A percentile compares a stretch with the other conserved stretches of the same genome.
Evolutionary conservation across 2,329 filamentous ascomycete species (phyloP).

Genomic region (Neonectria sp.): DNA sequence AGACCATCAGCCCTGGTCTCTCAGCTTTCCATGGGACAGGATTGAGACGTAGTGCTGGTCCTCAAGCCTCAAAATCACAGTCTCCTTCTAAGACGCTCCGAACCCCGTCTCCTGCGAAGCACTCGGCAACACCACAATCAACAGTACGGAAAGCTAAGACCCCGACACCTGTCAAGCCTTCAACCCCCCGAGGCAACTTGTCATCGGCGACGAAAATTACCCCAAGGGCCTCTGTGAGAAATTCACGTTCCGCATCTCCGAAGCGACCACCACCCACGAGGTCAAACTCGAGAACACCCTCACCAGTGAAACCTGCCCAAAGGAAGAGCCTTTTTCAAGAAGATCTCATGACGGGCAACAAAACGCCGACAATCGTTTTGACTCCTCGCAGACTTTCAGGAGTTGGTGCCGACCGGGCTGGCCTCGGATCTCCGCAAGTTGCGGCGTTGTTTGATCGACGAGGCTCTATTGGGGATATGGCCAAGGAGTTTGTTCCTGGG

Average conservation of each 20-base stretch:
- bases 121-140: constrained; percentile 40
- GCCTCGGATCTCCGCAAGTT: constrained; percentile 82
- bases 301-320: constrained; percentile 44
- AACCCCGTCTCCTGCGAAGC: constrained; percentile 47
- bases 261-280: constrained; percentile 33
- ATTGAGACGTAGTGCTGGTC: constrained; percentile 62
- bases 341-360: constrained; percentile 66
- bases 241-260: constrained; percentile 40
- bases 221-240: constrained; percentile 29
- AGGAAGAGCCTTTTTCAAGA: constrained; percentile 66
- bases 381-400: constrained; percentile 74
- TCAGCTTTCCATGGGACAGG: constrained; percentile 67
- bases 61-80: constrained; percentile 59
- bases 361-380: constrained; percentile 75
- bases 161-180: constrained; percentile 44
- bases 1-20: constrained; percentile 68
- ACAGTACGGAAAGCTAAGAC: constrained; percentile 37
- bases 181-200: constrained; percentile 41
- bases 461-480: constrained; percentile 78
- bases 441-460: constrained; percentile 80
- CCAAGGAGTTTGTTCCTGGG: constrained; percentile 74
- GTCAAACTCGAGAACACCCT: constrained; percentile 42
- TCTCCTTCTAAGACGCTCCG: constrained; percentile 37
- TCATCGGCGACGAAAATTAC: constrained; percentile 31
- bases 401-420: constrained; percentile 77